Evolutionary conservation across 371 early-diverging fungal species (phyloP).

Genomic region (Mortierella sp.): DNA sequence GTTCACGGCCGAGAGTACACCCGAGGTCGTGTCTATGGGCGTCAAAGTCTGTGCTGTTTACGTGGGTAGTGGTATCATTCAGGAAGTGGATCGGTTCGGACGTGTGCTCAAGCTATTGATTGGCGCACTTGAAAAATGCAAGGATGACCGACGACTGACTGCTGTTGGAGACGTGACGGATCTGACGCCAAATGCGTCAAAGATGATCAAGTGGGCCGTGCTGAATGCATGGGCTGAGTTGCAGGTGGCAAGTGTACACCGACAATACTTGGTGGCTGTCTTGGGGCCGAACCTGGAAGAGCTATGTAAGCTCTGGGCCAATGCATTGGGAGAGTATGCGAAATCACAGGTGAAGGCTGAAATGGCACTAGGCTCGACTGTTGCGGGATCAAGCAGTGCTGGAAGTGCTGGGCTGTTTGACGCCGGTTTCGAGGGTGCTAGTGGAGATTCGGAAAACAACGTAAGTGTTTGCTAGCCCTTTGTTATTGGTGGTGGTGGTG

Average conservation of each 20-base stretch:
- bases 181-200: constrained; percentile 74
- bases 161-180: constrained; percentile 70
- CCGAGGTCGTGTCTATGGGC: constrained; percentile 82
- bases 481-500: too few species aligned
- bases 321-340: constrained; percentile 69
- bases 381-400: constrained; percentile 56
- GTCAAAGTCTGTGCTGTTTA: constrained; percentile 87
- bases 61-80: constrained; percentile 85
- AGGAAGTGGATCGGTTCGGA: constrained; percentile 79
- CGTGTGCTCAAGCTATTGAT: constrained; percentile 79
- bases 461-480: constrained; percentile 22
- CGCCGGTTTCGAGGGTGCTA: constrained; percentile 36
- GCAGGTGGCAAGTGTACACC: constrained; percentile 69
- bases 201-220: constrained; percentile 83
- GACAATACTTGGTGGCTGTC: constrained; percentile 68
- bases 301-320: constrained; percentile 68
- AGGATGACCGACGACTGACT: constrained; percentile 65
- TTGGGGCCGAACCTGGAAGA: constrained; percentile 71
- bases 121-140: constrained; percentile 76
- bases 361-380: constrained; percentile 34
- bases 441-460: constrained; percentile 37
- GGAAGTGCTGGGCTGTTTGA: constrained; percentile 53
- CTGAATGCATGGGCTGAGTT: constrained; percentile 88
- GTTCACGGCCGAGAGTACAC: constrained; percentile 80
- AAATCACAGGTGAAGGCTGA: constrained; percentile 67